Percentiles rank a stretch among this genome's conserved stretches.
Conservation (phyloP, 2,329 filamentous ascomycete genomes). For the Cytospora schulzeri region DNA sequence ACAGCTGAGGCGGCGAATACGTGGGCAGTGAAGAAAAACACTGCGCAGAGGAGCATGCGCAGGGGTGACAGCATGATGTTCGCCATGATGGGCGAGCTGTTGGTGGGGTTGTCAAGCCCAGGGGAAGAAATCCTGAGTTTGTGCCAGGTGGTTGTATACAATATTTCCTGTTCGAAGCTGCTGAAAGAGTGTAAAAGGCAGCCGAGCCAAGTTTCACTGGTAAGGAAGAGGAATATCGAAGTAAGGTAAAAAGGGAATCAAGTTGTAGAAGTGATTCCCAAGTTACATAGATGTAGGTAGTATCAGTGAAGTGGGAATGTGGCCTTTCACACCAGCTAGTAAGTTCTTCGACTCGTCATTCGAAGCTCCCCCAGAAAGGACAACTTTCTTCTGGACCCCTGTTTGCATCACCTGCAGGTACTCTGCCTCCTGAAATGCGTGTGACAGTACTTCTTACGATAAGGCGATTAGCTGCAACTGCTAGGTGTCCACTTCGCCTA, state of each 20-base stretch:
- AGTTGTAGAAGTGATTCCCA: constrained; percentile 7
- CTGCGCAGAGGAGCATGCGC: constrained; percentile 41
- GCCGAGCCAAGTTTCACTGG: neutral
- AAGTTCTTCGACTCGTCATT: constrained; percentile 7
- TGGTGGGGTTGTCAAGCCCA: constrained; percentile 21
- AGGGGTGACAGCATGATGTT: constrained; percentile 39
- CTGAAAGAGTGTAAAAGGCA: neutral
- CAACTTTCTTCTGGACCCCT: constrained; percentile 26
- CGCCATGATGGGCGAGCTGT: constrained; percentile 42
- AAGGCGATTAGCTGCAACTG: constrained; percentile 5
- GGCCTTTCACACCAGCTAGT: constrained; percentile 19
- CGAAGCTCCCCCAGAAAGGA: constrained; percentile 23
- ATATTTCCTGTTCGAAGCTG: neutral
- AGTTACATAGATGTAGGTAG: constrained; percentile 1
- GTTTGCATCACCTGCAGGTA: neutral
- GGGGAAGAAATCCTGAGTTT: constrained; percentile 2
- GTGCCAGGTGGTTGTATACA: neutral
- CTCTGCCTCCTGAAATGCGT: neutral
- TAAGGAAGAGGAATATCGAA: neutral
- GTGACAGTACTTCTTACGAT: constrained; percentile 11
- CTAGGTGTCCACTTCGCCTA: constrained; percentile 26
- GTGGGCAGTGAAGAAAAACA: constrained; percentile 49
- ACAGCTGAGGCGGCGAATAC: constrained; percentile 69
- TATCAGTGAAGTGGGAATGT: constrained; percentile 23
- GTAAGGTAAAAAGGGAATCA: neutral